Conservation (phyloP, 495 filamentous ascomycete species). For the Staphylotrichum longicolle region DNA sequence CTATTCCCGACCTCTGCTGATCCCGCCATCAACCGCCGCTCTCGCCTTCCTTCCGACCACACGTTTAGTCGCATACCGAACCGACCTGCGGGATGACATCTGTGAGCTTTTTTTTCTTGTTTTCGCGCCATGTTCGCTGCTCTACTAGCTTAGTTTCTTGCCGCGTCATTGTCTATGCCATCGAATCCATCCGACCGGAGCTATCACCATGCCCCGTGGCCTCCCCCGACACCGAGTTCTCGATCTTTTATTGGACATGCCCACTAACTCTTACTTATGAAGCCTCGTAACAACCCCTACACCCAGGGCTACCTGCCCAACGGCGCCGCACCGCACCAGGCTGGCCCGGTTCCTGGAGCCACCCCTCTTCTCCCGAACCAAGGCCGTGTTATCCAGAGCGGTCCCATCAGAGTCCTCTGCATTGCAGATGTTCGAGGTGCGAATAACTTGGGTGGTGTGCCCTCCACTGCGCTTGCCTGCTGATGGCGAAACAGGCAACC, state of each 20-base stretch:
- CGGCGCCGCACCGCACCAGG: conserved; percentile 47
- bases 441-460: conserved; percentile 16
- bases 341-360: conserved; percentile 49
- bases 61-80: conserved; percentile 12
- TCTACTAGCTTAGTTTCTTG: background rate
- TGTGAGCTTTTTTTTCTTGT: conserved; percentile 25
- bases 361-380: conserved; percentile 57
- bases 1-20: conserved; percentile 23
- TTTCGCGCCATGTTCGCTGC: background rate
- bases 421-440: conserved; percentile 97
- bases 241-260: background rate
- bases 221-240: background rate
- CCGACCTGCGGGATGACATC: conserved; percentile 34
- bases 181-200: background rate
- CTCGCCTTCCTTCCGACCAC: conserved; percentile 6
- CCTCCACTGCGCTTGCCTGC: background rate
- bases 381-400: conserved; percentile 74
- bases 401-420: conserved; percentile 82
- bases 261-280: conserved; percentile 27
- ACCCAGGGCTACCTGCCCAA: conserved; percentile 54
- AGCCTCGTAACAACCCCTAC: conserved; percentile 41
- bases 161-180: background rate
- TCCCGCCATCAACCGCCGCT: conserved; percentile 10
- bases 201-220: background rate
- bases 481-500: conserved; percentile 62